phyloP scores from a whole-genome alignment of 176 grass and related monocot genomes.

The Oryza meyeriana region DNA sequence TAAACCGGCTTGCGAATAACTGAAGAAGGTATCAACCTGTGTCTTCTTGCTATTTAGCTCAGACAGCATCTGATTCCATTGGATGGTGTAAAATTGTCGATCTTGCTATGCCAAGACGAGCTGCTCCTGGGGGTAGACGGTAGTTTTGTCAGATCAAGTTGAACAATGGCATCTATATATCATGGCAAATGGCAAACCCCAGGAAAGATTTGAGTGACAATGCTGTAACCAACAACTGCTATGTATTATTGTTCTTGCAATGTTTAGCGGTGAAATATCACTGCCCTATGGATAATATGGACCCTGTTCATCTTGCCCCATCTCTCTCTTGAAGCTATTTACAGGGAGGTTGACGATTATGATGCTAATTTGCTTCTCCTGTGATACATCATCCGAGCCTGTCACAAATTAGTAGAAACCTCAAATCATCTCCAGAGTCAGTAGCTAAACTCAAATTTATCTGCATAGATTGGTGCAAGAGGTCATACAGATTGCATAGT shows the following conservation, averaged over 20 bases:
- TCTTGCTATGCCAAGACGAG: background rate
- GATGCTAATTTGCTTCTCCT: background rate
- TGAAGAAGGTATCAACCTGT: background rate
- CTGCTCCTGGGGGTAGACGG: background rate
- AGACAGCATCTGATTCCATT: background rate
- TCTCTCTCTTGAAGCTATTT: background rate
- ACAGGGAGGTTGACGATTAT: background rate
- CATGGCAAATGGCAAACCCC: constrained; percentile 16
- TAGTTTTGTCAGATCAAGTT: constrained; percentile 11
- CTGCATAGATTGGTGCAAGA: no score
- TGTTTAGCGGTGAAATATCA: constrained; percentile 37
- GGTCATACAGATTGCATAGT: no score
- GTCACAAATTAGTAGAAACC: no score
- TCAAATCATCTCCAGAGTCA: background rate
- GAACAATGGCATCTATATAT: constrained; percentile 9
- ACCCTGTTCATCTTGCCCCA: background rate
- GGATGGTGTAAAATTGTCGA: constrained; percentile 34
- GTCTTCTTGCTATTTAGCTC: constrained; percentile 2
- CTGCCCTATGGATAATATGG: constrained; percentile 24
- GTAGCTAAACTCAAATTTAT: no score
- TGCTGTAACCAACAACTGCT: constrained; percentile 30
- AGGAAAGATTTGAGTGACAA: constrained; percentile 15
- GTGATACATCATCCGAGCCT: background rate
- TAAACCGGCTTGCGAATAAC: constrained; percentile 92
- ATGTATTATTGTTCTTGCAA: constrained; percentile 30